Conservation (phyloP, 2,329 filamentous ascomycete genomes). For the Chaetomiaceae sp. region DNA sequence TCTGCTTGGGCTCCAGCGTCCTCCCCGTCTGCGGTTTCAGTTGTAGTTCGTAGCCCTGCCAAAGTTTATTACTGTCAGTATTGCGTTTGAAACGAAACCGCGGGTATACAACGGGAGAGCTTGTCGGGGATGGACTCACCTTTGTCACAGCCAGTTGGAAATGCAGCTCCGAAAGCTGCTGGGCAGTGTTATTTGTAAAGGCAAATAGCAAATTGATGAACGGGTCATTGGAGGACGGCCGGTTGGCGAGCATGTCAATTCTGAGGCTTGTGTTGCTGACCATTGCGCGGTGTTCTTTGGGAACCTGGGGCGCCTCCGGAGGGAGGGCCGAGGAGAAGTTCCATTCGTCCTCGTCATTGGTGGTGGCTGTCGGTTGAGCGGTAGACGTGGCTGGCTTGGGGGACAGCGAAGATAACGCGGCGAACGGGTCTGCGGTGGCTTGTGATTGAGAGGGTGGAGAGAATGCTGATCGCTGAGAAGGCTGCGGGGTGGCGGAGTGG, state of each 20-base stretch:
- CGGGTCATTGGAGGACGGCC: slow-evolving; percentile 49
- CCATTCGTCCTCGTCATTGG: slow-evolving; percentile 83
- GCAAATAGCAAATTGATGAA: slow-evolving; percentile 66
- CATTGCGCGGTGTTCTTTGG: slow-evolving; percentile 58
- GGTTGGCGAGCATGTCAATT: slow-evolving; percentile 67
- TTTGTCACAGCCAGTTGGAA: slow-evolving; percentile 94
- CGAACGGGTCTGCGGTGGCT: slow-evolving; percentile 48
- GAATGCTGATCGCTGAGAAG: slow-evolving; percentile 44
- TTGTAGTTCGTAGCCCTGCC: slow-evolving; percentile 71
- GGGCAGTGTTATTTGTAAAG: slow-evolving; percentile 77
- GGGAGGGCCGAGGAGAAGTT: slow-evolving; percentile 85
- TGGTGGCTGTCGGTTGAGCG: slow-evolving; percentile 31
- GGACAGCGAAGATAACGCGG: slow-evolving; percentile 43
- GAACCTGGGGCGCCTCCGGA: slow-evolving; percentile 43
- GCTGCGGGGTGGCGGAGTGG: slow-evolving; percentile 51
- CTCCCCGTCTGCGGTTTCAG: slow-evolving; percentile 83
- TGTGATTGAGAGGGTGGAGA: slow-evolving; percentile 38
- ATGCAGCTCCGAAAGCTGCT: slow-evolving; percentile 72
- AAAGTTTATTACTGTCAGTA: not conserved
- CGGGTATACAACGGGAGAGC: not conserved
- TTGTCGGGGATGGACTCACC: slow-evolving; percentile 49
- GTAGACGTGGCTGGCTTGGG: slow-evolving; percentile 36
- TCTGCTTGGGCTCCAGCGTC: slow-evolving; percentile 66
- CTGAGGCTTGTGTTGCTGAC: slow-evolving; percentile 68
- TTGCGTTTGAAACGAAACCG: too few relatives aligned